Base-by-base conservation (phyloP, 2,329 filamentous ascomycete genomes). In the Pseudogymnoascus sp. region DNA sequence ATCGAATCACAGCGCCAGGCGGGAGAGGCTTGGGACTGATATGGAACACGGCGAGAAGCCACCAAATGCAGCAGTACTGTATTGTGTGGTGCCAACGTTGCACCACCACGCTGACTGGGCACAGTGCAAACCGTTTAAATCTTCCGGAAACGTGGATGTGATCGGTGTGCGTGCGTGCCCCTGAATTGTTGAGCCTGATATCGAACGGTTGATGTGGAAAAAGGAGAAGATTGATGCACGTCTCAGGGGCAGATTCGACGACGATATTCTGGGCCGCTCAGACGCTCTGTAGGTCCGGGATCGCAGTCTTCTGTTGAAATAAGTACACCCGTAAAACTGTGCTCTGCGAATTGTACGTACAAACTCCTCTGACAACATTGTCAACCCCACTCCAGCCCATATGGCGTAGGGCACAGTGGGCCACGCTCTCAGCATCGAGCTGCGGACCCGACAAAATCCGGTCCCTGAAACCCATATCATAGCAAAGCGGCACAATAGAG, bases 1-100 rank as follows among this genome's bases (percentile, higher is more conserved):
- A 28, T 28, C 41, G 41, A 48, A 48, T 48, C 41, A 48, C 41
- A 45, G 41, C 41, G 21, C n/a, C 23, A 48, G 41, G 23, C 41
- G 7, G 41, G 23, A 15, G 41, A 28, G 21, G 23, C 41, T 48
- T 48, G 21, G 41, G 41, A 21, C 39, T 48, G 39, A 48, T 48
- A 26, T 48, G 39, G 39, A 48, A 48, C 39, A 48, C 21, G 39
- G 28, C 21, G 41, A 28, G 41, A 48, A 28, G 41, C 23, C 41
- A 8, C 41, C 13, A 48, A 9, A 28, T 48, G 41, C 41, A 48
- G 7, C 41, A n/a, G 41, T 26, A 48, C 41, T 48, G 21, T 28
- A 28, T 28, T 28, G 39, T 23, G 5, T 6, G 23, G 21, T 48
- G 10, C 23, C 13, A 48, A 12, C 41, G 41, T 48, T 48, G 41